These are phyloP conservation scores for Annulohypoxylon nitens DNA, from an alignment of 495 filamentous ascomycete species.

Conservation along the genomic window DNA sequence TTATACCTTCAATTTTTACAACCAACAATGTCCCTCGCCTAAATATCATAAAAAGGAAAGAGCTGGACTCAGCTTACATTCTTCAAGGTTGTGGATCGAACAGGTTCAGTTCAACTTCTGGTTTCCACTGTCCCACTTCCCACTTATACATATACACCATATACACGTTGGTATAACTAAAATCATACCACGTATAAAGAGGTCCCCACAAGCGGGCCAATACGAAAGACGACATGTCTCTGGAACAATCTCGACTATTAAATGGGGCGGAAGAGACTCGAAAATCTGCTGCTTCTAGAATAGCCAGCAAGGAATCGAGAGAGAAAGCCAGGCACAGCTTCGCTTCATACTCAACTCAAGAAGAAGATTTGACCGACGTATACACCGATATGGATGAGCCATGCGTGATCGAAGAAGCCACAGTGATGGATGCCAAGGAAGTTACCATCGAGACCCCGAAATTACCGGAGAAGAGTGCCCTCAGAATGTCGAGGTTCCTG, in stretches of 20 bases:
- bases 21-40: slow-evolving; percentile 38
- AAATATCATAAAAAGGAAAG: slow-evolving; percentile 38
- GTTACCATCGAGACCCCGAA: slow-evolving; percentile 49
- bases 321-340: slow-evolving; percentile 41
- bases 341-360: slow-evolving; percentile 37
- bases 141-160: not conserved
- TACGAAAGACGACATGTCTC: slow-evolving; percentile 46
- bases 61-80: slow-evolving; percentile 52
- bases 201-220: slow-evolving; percentile 31
- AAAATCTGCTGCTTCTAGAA: slow-evolving; percentile 26
- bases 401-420: slow-evolving; percentile 48
- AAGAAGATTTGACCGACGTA: slow-evolving; percentile 46
- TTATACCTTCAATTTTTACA: slow-evolving; percentile 21
- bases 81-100: slow-evolving; percentile 30
- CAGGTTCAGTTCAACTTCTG: slow-evolving; percentile 39
- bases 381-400: slow-evolving; percentile 48
- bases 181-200: slow-evolving; percentile 19
- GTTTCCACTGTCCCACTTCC: slow-evolving; percentile 15
- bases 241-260: slow-evolving; percentile 35
- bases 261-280: slow-evolving; percentile 21
- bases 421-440: slow-evolving; percentile 46
- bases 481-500: slow-evolving; percentile 58
- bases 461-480: slow-evolving; percentile 59
- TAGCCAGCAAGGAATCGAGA: slow-evolving; percentile 28
- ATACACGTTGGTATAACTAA: slow-evolving; percentile 24